Conservation (phyloP, 2,329 filamentous ascomycete genomes). For the Penicillium griseofulvum region DNA sequence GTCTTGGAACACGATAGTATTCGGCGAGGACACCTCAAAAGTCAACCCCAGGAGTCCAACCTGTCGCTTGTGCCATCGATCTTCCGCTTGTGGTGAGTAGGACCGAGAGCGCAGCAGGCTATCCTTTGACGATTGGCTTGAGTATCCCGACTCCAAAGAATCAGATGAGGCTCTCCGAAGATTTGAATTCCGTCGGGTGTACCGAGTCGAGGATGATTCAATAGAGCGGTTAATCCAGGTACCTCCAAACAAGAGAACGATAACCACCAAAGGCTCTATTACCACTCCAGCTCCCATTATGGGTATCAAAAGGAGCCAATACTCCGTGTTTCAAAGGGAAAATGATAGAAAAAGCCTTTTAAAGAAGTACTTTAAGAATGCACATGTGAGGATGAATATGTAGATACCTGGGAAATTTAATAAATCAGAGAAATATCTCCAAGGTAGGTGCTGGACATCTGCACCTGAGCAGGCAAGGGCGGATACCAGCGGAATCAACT, state of each 20-base stretch:
- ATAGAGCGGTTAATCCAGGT: slow-evolving; percentile 58
- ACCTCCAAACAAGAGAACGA: slow-evolving; percentile 59
- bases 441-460: slow-evolving; percentile 1
- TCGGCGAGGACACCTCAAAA: slow-evolving; percentile 56
- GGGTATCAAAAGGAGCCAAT: not conserved
- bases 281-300: slow-evolving; percentile 57
- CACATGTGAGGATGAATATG: not conserved
- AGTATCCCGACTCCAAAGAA: slow-evolving; percentile 42
- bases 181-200: slow-evolving; percentile 20
- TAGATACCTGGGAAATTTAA: not conserved
- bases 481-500: not conserved
- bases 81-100: slow-evolving; percentile 42
- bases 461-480: not conserved
- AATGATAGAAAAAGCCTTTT: not conserved
- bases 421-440: not conserved
- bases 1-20: slow-evolving; percentile 60
- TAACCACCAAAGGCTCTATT: slow-evolving; percentile 61
- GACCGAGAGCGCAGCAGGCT: slow-evolving; percentile 31
- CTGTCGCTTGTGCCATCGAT: slow-evolving; percentile 52
- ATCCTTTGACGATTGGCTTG: slow-evolving; percentile 38
- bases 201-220: slow-evolving; percentile 16
- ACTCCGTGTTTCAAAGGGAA: not conserved
- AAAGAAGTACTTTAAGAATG: not conserved
- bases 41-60: slow-evolving; percentile 48
- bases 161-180: slow-evolving; percentile 35